Evolutionary conservation across 345 rosid species (phyloP).

Genomic region (Jatropha curcas): DNA sequence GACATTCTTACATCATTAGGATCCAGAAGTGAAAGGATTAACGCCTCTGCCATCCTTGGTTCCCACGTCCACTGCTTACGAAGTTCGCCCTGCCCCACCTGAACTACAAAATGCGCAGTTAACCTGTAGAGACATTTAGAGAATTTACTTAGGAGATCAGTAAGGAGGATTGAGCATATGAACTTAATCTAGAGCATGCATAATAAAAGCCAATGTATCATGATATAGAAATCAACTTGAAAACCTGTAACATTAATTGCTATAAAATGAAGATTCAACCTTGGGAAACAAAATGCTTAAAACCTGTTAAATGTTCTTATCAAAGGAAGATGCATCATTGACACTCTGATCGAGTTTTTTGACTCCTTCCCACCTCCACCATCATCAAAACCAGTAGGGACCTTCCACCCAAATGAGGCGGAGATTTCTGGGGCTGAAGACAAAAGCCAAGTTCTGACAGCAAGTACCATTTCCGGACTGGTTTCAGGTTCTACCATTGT

Average conservation of each 20-base stretch:
- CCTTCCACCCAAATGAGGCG: constrained; percentile 82
- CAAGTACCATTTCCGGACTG: constrained; percentile 56
- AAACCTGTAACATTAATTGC: constrained; percentile 20
- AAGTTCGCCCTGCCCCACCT: constrained; percentile 61
- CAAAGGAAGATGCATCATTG: constrained; percentile 65
- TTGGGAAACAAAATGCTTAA: constrained; percentile 10
- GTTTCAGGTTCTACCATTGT: constrained; percentile 78
- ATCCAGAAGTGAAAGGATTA: constrained; percentile 84
- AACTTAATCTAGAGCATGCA: background rate
- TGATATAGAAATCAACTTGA: background rate
- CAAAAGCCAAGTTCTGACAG: constrained; percentile 71
- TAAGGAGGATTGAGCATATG: background rate
- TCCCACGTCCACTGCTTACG: constrained; percentile 91
- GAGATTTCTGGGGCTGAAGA: constrained; percentile 68
- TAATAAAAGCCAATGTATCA: background rate
- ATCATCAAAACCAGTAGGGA: constrained; percentile 91
- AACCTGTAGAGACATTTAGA: constrained; percentile 53
- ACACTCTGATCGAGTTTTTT: constrained; percentile 77
- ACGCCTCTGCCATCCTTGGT: constrained; percentile 79
- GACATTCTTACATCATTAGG: constrained; percentile 74
- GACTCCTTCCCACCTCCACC: constrained; percentile 78
- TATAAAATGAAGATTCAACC: constrained; percentile 13
- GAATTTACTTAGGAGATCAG: background rate
- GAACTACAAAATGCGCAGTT: constrained; percentile 66
- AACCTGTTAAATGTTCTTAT: constrained; percentile 82